phyloP scores from a whole-genome alignment of 1,139 yeast species.

The Suhomyces wounanorum region DNA sequence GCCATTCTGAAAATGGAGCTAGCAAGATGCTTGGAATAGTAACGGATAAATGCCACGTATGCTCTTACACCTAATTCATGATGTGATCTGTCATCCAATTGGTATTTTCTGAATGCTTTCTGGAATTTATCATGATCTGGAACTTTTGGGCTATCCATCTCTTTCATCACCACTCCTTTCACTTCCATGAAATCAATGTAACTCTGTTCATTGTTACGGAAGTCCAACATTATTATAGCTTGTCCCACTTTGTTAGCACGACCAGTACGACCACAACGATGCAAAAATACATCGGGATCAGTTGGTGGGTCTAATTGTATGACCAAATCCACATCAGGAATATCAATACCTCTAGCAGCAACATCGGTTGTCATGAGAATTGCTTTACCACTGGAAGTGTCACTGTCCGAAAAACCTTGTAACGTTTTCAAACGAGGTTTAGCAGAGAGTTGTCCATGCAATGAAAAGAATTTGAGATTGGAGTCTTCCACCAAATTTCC shows the following conservation, averaged over 20 bases:
- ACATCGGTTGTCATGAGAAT: conserved; percentile 80
- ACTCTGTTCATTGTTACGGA: conserved; percentile 73
- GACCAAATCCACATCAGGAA: conserved; percentile 88
- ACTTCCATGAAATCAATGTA: conserved; percentile 80
- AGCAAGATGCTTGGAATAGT: conserved; percentile 90
- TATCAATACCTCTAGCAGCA: conserved; percentile 92
- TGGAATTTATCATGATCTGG: conserved; percentile 28
- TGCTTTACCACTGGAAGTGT: conserved; percentile 45
- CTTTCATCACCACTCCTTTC: conserved; percentile 58
- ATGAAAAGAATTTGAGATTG: conserved; percentile 56
- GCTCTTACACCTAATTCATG: conserved; percentile 81
- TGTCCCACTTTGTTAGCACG: conserved; percentile 84
- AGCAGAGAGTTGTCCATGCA: conserved; percentile 84
- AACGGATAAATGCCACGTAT: conserved; percentile 80
- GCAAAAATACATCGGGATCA: conserved; percentile 88
- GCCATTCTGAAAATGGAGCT: conserved; percentile 81
- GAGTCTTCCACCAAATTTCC: conserved; percentile 26
- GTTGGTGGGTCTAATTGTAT: conserved; percentile 90
- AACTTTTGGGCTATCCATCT: conserved; percentile 31
- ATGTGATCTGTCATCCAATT: conserved; percentile 70
- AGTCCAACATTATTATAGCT: conserved; percentile 71
- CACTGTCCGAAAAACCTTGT: conserved; percentile 54
- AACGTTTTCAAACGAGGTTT: conserved; percentile 74
- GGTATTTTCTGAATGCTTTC: conserved; percentile 52
- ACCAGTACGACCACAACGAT: conserved; percentile 95